Conservation (phyloP, 1,284 basidiomycete genomes). For the Xerocomus nothofagi region DNA sequence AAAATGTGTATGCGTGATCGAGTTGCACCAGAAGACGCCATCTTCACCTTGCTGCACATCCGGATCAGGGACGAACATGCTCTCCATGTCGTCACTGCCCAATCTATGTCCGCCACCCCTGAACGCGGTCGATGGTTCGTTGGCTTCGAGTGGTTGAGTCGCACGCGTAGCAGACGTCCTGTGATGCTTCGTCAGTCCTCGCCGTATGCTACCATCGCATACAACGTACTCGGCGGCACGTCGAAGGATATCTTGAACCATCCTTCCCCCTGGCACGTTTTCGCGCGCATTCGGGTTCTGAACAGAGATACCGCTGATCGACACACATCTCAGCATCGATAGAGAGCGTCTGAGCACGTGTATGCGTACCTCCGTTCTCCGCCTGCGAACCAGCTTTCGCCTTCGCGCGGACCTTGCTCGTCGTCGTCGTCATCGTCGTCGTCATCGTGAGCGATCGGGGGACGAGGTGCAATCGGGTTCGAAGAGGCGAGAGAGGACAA, state of each 20-base stretch:
- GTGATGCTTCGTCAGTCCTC: not conserved
- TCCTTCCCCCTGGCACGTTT: constrained; percentile 55
- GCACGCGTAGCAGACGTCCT: constrained; percentile 30
- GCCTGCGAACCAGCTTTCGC: constrained; percentile 79
- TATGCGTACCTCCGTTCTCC: constrained; percentile 75
- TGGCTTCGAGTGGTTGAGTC: constrained; percentile 18
- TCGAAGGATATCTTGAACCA: constrained; percentile 81
- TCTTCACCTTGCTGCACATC: constrained; percentile 37
- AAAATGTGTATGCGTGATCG: not conserved
- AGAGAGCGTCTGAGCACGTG: not conserved
- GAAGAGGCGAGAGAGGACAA: constrained; percentile 23
- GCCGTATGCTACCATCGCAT: not conserved
- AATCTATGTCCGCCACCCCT: constrained; percentile 78
- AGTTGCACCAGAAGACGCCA: not conserved
- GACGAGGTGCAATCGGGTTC: constrained; percentile 9
- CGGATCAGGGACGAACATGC: constrained; percentile 71
- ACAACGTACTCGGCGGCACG: constrained; percentile 76
- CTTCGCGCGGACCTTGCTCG: constrained; percentile 45
- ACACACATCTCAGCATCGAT: not conserved
- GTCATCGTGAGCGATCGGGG: constrained; percentile 33
- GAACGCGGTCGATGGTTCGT: constrained; percentile 40
- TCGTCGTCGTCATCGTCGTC: constrained; percentile 44
- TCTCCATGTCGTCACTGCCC: constrained; percentile 84
- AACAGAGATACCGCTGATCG: constrained; percentile 80
- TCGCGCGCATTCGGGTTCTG: constrained; percentile 73